phyloP scores from a whole-genome alignment of 192 early-diverging fungal species.

The Backusella liffmaniae region DNA sequence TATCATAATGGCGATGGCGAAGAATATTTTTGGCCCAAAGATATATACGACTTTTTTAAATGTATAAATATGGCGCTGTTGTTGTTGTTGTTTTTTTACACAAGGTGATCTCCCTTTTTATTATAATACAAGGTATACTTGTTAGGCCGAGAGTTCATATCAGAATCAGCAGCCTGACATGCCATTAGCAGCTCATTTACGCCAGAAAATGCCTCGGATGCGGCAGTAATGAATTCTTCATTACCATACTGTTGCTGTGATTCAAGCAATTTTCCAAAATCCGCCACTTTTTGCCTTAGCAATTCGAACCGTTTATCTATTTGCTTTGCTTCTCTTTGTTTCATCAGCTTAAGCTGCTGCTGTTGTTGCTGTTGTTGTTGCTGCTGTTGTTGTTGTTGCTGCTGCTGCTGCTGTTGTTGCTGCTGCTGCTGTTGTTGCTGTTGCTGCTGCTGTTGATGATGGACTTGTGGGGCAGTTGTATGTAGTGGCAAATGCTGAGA shows the following conservation, averaged over 20 bases:
- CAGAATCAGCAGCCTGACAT: slow-evolving; percentile 13
- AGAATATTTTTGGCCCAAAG: no score
- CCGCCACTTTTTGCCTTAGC: slow-evolving; percentile 20
- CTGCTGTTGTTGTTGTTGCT: not conserved
- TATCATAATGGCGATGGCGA: not conserved
- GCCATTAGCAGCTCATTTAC: slow-evolving; percentile 29
- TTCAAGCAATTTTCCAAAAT: slow-evolving; percentile 23
- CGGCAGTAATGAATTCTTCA: slow-evolving; percentile 26
- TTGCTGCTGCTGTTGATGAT: not conserved
- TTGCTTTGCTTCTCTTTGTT: slow-evolving; percentile 22
- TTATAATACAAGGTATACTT: slow-evolving; percentile 18
- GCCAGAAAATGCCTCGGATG: slow-evolving; percentile 24
- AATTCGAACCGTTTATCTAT: slow-evolving; percentile 28
- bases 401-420: not conserved
- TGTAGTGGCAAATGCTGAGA: not conserved
- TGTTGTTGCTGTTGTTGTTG: not conserved
- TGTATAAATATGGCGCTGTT: no score
- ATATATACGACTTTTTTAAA: no score
- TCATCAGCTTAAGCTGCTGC: not conserved
- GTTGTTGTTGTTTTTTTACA: not conserved
- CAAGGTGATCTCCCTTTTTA: not conserved
- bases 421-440: not conserved
- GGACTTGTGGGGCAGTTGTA: not conserved
- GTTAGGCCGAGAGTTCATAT: not conserved
- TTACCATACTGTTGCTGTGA: slow-evolving; percentile 24